Evolutionary conservation across 352 stramenopile species (phyloP).

Genomic region (Ophiocytium majus): DNA sequence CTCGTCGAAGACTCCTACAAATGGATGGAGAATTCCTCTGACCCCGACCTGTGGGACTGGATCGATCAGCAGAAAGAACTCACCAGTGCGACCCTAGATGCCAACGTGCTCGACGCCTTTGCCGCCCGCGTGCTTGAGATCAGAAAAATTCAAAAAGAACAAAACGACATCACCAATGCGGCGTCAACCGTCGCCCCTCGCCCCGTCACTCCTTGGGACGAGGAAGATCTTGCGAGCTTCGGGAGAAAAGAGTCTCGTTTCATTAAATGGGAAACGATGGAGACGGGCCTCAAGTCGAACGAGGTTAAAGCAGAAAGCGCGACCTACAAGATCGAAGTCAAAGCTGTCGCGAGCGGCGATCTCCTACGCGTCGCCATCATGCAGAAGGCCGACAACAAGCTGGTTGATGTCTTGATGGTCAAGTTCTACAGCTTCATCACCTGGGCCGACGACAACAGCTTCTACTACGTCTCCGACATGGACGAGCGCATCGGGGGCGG

Average conservation of each 20-base stretch:
- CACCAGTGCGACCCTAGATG: neutral
- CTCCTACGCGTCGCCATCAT: neutral
- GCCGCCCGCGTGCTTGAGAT: neutral
- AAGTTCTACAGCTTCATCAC: constrained; percentile 10
- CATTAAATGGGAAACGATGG: neutral
- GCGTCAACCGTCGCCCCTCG: neutral
- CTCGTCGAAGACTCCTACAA: neutral
- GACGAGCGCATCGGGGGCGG: neutral
- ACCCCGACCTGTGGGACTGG: neutral
- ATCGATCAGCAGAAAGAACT: constrained; percentile 12
- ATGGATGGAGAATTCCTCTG: constrained; percentile 8
- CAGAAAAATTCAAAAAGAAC: constrained; percentile 13
- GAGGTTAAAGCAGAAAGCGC: neutral
- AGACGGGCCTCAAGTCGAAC: neutral
- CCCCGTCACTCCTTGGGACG: neutral
- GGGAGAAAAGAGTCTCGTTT: constrained; percentile 11
- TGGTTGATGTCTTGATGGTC: neutral
- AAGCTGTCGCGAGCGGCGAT: neutral
- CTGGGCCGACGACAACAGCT: constrained; percentile 5
- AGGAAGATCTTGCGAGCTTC: too few relatives aligned
- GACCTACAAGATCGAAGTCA: neutral
- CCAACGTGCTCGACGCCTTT: neutral
- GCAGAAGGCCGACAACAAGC: neutral
- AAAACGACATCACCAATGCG: neutral
- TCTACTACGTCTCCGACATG: constrained; percentile 6